phyloP scores from a whole-genome alignment of 2,329 filamentous ascomycete genomes.

The Nothophoma quercina region DNA sequence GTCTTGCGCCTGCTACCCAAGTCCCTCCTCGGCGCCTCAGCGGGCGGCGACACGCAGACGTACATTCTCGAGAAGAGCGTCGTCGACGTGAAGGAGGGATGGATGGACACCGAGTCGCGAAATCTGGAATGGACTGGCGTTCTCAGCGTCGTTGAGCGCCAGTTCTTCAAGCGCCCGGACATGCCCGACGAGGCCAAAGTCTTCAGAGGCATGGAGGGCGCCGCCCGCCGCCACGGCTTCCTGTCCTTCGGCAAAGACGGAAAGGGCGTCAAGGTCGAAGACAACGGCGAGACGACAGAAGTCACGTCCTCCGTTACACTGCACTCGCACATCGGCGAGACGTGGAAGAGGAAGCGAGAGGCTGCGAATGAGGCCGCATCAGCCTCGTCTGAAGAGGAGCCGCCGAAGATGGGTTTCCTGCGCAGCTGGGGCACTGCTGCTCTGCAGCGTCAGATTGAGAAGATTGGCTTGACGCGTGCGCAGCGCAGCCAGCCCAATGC shows the following conservation, averaged over 20 bases:
- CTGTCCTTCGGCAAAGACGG: slow-evolving; percentile 34
- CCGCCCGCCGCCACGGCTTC: slow-evolving; percentile 43
- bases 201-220: slow-evolving; percentile 42
- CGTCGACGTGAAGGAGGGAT: slow-evolving; percentile 79
- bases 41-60: slow-evolving; percentile 71
- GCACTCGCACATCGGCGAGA: slow-evolving; percentile 74
- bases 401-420: slow-evolving; percentile 63
- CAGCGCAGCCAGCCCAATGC: slow-evolving; percentile 81
- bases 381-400: slow-evolving; percentile 50
- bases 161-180: slow-evolving; percentile 67
- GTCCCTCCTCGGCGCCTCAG: slow-evolving; percentile 67
- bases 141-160: slow-evolving; percentile 77
- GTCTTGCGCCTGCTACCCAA: slow-evolving; percentile 78
- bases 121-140: slow-evolving; percentile 86
- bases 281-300: slow-evolving; percentile 61
- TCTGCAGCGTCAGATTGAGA: slow-evolving; percentile 82
- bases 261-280: slow-evolving; percentile 38
- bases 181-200: slow-evolving; percentile 33
- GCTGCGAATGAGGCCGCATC: slow-evolving; percentile 50
- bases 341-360: slow-evolving; percentile 61
- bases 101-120: slow-evolving; percentile 82
- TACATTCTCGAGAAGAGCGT: slow-evolving; percentile 83
- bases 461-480: slow-evolving; percentile 78
- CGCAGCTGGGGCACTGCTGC: slow-evolving; percentile 71
- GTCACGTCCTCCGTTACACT: slow-evolving; percentile 79